Conservation (phyloP, 768 basidiomycete genomes). For the Lactifluus rugatus region DNA sequence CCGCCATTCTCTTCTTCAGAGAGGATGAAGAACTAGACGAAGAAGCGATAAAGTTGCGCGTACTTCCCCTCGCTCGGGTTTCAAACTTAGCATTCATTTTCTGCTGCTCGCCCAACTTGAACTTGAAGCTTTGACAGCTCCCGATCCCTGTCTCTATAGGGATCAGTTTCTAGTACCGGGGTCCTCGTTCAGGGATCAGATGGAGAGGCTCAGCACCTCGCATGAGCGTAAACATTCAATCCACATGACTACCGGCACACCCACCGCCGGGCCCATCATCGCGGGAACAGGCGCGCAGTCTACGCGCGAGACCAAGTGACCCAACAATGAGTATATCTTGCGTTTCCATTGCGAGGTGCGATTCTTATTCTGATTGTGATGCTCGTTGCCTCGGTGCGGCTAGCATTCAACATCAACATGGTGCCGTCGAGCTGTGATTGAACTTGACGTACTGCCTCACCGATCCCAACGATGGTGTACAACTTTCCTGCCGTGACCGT, state of each 20-base stretch:
- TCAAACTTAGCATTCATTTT: constrained; percentile 10
- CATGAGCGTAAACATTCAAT: constrained; percentile 62
- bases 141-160: constrained; percentile 30
- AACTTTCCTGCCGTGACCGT: constrained; percentile 3
- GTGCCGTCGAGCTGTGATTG: too few species aligned
- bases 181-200: constrained; percentile 68
- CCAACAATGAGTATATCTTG: background rate
- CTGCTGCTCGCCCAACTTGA: background rate
- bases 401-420: too few species aligned
- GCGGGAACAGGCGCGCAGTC: constrained; percentile 82
- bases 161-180: constrained; percentile 48
- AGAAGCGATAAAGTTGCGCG: constrained; percentile 54
- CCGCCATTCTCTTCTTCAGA: constrained; percentile 66
- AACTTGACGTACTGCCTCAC: too few species aligned
- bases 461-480: too few species aligned
- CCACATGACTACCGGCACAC: constrained; percentile 54
- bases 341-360: too few species aligned
- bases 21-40: constrained; percentile 63
- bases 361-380: too few species aligned
- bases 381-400: too few species aligned
- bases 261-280: constrained; percentile 39
- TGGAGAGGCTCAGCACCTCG: constrained; percentile 68
- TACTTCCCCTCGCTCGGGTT: constrained; percentile 65
- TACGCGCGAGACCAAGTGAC: constrained; percentile 50
- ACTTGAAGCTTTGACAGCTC: too few species aligned